Evolutionary conservation across 805 yeast genomes (phyloP).

Genomic region (Clavispora phyllophila): DNA sequence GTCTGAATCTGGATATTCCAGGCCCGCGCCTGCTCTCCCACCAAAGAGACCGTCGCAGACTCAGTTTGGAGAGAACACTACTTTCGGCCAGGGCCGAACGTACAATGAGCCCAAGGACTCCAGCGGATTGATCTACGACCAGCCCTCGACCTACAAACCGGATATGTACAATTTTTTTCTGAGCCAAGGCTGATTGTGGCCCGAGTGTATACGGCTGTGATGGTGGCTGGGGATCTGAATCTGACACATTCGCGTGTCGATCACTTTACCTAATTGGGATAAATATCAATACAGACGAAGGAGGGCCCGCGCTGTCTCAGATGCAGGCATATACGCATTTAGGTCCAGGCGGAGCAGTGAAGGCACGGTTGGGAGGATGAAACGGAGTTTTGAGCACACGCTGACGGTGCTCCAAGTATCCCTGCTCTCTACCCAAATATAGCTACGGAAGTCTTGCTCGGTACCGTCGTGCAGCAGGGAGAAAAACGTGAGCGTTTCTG

Average conservation of each 20-base stretch:
- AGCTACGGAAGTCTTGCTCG: no score
- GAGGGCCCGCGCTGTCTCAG: not conserved
- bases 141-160: conserved; percentile 44
- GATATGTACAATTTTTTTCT: conserved; percentile 40
- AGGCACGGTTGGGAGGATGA: not conserved
- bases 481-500: no score
- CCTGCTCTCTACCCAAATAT: no score
- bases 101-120: not conserved
- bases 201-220: not conserved
- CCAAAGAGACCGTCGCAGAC: conserved; percentile 19
- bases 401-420: no score
- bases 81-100: not conserved
- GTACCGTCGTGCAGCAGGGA: no score
- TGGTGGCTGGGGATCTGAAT: not conserved
- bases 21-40: conserved; percentile 14
- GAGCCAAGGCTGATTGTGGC: not conserved
- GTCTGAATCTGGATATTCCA: not conserved
- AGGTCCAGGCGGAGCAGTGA: not conserved
- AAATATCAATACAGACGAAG: not conserved
- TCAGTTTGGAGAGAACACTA: not conserved
- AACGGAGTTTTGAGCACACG: not conserved
- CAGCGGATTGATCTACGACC: conserved; percentile 21
- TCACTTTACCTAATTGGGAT: conserved; percentile 1
- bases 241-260: not conserved
- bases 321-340: not conserved